Evolutionary conservation across 192 early-diverging fungal genomes (phyloP).

Genomic region (Backusella sp.): DNA sequence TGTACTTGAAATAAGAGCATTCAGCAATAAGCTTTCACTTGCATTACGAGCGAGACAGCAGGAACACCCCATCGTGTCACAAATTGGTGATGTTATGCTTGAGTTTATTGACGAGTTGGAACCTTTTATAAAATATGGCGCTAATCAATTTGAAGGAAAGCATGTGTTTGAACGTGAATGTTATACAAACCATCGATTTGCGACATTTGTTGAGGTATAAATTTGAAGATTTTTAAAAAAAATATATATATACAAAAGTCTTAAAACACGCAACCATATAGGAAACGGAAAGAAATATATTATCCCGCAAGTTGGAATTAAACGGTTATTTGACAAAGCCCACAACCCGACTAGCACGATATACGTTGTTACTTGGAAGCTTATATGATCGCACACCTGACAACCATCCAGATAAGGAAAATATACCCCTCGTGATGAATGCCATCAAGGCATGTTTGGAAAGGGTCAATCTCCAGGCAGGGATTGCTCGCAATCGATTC

Average conservation of each 20-base stretch:
- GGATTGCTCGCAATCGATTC: constrained; percentile 83
- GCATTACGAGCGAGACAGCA: constrained; percentile 64
- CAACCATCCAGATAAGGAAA: constrained; percentile 72
- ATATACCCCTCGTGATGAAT: constrained; percentile 65
- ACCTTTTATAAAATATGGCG: constrained; percentile 82
- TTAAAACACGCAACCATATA: constrained; percentile 22
- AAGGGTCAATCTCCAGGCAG: constrained; percentile 82
- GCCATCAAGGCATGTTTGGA: constrained; percentile 71
- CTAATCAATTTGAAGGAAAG: constrained; percentile 78
- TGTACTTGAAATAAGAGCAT: constrained; percentile 58
- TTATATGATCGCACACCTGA: constrained; percentile 77
- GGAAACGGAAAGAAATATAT: constrained; percentile 68
- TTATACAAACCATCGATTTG: constrained; percentile 60
- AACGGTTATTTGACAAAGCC: constrained; percentile 88
- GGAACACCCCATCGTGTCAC: constrained; percentile 68
- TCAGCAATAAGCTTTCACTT: constrained; percentile 60
- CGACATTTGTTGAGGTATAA: constrained; percentile 70
- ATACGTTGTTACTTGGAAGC: constrained; percentile 77
- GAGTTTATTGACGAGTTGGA: constrained; percentile 65
- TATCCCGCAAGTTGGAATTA: constrained; percentile 77
- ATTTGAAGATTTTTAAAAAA: not conserved
- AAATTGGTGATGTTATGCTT: constrained; percentile 86
- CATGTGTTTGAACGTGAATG: constrained; percentile 80
- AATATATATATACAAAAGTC: not conserved
- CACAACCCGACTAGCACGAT: constrained; percentile 80